Evolutionary conservation across 208 protist species (phyloP), one percentile per base, ranked within the genome.

Genomic region (Leishmania mexicana): DNA sequence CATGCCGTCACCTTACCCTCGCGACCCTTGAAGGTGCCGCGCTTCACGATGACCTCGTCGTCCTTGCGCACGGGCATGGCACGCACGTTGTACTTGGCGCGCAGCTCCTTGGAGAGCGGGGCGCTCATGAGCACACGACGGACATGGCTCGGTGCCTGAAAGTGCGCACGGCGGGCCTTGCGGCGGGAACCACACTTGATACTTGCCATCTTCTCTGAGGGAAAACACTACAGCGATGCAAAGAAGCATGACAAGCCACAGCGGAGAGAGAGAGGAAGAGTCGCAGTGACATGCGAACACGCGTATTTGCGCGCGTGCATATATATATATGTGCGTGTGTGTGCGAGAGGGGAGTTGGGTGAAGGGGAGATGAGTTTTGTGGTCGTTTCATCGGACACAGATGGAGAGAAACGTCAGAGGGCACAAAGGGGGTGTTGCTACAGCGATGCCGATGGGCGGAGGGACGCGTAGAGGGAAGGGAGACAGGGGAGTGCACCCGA

Each of bases 81-180:
- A 81, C 98, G 97, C 38, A 99, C 98, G 86, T 99, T 96, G 97
- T 99, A 98, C 95, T 99, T 99, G 47, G 92, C 93, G 80, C 98
- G 96, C 45, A 99, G 98, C 84, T 99, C 99, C 90, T 99, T 99
- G 40, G 98, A 99, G 49, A 99, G 97, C 60, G 98, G 91, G 76
- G 99, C 91, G 85, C 91, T 98, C 99, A 99, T 99, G 78, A 99
- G 90, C 57, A 99, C 97, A 86, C 99, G 95, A 81, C 99, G 97
- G 79, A 98, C 90, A 78, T 96, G 86, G 80, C 99, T 99, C 19
- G 98, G 97, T 74, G 99, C 99, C 87, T 95, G 96, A 96, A 99
- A 99, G 97, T 99, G 99, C 35, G 99, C 99, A 90, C 99, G 99
- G 87, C 99, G 96, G 82, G 88, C 88, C 95, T 99, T 99, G 73